These are phyloP conservation scores for Lactifluus piperatus DNA, from an alignment of 768 basidiomycete species.

Conservation along the genomic window DNA sequence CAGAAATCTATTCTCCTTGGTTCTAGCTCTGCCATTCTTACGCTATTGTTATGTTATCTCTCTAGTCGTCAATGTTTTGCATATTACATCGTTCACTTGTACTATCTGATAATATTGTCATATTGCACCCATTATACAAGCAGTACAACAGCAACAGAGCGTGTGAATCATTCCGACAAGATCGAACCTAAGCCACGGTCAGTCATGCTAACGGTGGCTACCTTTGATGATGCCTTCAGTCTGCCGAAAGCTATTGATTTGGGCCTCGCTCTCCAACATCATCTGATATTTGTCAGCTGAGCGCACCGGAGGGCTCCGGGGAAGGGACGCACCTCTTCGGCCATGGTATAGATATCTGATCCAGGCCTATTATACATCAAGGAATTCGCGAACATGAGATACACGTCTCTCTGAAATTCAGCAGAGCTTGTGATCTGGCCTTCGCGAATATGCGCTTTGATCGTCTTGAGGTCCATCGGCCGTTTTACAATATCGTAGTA, in stretches of 20 bases:
- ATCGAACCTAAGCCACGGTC: not conserved
- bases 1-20: conserved; percentile 81
- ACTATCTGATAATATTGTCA: no score
- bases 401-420: conserved; percentile 86
- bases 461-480: conserved; percentile 94
- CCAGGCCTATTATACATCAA: conserved; percentile 93
- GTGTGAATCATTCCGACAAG: not conserved
- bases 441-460: conserved; percentile 79
- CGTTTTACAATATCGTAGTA: conserved; percentile 88
- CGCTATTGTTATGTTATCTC: not conserved
- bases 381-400: conserved; percentile 93
- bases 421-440: conserved; percentile 71
- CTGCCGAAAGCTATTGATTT: conserved; percentile 63
- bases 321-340: conserved; percentile 63
- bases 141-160: conserved; percentile 12
- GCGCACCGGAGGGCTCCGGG: not conserved
- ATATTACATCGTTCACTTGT: conserved; percentile 5
- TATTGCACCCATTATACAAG: conserved; percentile 13
- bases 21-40: conserved; percentile 39
- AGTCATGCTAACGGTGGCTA: conserved; percentile 7
- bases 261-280: conserved; percentile 64
- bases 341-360: conserved; percentile 83
- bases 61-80: conserved; percentile 12
- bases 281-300: conserved; percentile 40
- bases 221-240: conserved; percentile 50